Conservation (phyloP, 139 green algal species). For the Bryopsis sp. region DNA sequence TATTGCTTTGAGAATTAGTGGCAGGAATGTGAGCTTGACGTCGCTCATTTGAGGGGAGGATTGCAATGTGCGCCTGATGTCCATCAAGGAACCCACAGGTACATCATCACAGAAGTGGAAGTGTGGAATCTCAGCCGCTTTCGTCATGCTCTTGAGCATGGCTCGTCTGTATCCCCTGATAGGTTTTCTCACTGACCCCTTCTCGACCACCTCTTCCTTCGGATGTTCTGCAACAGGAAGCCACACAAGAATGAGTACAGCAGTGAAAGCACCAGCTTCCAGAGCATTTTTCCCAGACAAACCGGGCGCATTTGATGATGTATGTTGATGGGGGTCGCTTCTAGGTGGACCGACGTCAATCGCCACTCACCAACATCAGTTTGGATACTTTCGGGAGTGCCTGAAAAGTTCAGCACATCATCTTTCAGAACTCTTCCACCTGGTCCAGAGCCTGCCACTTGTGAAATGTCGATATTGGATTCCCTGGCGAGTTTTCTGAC, state of each 20-base stretch:
- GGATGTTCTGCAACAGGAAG: too few relatives aligned
- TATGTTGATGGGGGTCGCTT: too few relatives aligned
- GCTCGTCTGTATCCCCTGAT: conserved; percentile 51
- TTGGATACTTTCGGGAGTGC: too few relatives aligned
- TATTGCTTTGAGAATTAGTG: conserved; percentile 82
- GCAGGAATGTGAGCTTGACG: conserved; percentile 68
- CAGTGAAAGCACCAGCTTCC: too few relatives aligned
- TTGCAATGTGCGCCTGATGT: conserved; percentile 32
- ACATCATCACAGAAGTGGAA: conserved; percentile 84
- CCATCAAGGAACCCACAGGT: conserved; percentile 47
- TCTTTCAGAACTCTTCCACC: conserved; percentile 59
- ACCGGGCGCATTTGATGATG: too few relatives aligned
- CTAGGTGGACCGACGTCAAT: too few relatives aligned
- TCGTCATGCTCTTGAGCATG: conserved; percentile 73
- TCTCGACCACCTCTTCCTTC: too few relatives aligned
- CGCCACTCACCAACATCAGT: too few relatives aligned
- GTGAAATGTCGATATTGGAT: conserved; percentile 41
- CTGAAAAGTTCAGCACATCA: conserved; percentile 38
- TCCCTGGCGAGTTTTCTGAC: conserved; percentile 65
- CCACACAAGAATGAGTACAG: too few relatives aligned
- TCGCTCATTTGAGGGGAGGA: conserved; percentile 23
- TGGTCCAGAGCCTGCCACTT: conserved; percentile 45
- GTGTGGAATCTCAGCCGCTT: conserved; percentile 51
- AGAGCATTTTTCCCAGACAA: too few relatives aligned
- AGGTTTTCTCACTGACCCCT: too few relatives aligned